These are phyloP conservation scores for Tuber calosporum DNA, from an alignment of 495 filamentous ascomycete genomes.

Conservation along the genomic window DNA sequence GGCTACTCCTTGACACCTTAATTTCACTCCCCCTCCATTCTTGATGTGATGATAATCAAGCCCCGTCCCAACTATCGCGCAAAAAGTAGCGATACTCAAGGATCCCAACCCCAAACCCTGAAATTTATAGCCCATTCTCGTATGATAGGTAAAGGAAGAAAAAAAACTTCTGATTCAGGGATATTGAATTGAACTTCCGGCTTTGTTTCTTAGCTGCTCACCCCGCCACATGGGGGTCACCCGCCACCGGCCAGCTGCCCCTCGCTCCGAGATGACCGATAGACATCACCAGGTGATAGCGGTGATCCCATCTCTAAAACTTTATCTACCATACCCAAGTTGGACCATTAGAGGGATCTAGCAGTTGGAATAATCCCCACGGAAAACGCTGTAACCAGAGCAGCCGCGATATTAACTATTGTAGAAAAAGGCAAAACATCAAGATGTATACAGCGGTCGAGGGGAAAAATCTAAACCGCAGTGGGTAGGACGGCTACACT, in stretches of 20 bases:
- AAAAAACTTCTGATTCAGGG: not conserved
- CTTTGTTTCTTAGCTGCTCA: not conserved
- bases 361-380: too few species aligned
- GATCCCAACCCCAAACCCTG: not conserved
- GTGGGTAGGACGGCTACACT: not conserved
- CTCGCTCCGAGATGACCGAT: not conserved
- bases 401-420: too few species aligned
- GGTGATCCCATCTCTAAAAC: not conserved
- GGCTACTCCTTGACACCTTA: not conserved
- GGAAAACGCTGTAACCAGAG: too few species aligned
- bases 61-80: not conserved
- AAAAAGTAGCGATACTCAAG: not conserved
- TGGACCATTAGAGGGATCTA: not conserved
- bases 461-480: too few species aligned
- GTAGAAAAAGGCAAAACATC: too few species aligned
- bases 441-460: too few species aligned
- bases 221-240: not conserved
- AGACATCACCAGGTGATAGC: not conserved
- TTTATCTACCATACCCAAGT: not conserved
- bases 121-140: not conserved
- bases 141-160: too few species aligned
- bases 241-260: not conserved
- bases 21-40: too few species aligned
- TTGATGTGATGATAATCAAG: not conserved
- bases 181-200: not conserved